Evolutionary conservation across 2,329 filamentous ascomycete genomes (phyloP), one percentile per base, ranked within the genome.

Genomic region (Penicillium sp.): DNA sequence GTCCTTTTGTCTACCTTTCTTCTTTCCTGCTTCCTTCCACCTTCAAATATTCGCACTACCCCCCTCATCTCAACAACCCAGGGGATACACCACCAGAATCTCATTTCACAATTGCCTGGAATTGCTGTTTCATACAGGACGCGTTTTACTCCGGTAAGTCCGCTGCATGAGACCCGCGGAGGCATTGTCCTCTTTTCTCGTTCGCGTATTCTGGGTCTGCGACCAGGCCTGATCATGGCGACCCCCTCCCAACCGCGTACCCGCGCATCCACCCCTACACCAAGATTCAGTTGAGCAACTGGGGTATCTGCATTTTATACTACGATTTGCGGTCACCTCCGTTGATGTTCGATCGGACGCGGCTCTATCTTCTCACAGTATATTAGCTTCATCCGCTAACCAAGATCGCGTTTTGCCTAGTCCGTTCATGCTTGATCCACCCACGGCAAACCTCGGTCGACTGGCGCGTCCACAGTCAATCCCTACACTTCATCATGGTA

Each of bases 401-500:
- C 18, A 27, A 36, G 42, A 39, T 55, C 51, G 54, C 51, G 52
- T 56, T 44, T 46, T 38, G 14, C 53, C 16, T 55, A 59, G 57
- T 51, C 31, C 8, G 30, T 56, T 57, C 45, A 62, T 59, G 54
- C 36, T 53, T 41, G 45, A 25, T 13, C 46, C 48, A 41, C 18
- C 41, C 36, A 43, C 50, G 35, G 41, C 53, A 51, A 48, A 50
- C 50, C 60, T 60, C 59, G 58, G 58, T 62, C 59, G 58, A 61
- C 56, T 58, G 55, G 56, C 59, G 58, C 61, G 59, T 58, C 43
- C 49, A 25, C 37, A 43, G 22, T 36, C 43, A 35, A 46, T 46
- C 34, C 30, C 35, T 56, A 56, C 46, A 56, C 46, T 57, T 41
- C 54, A 67, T 50, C 49, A 69, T 70, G 66, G 67, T 69, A 63